Evolutionary conservation across 1,139 yeast species (phyloP).

Genomic region (Kurtzmaniella natalensis): DNA sequence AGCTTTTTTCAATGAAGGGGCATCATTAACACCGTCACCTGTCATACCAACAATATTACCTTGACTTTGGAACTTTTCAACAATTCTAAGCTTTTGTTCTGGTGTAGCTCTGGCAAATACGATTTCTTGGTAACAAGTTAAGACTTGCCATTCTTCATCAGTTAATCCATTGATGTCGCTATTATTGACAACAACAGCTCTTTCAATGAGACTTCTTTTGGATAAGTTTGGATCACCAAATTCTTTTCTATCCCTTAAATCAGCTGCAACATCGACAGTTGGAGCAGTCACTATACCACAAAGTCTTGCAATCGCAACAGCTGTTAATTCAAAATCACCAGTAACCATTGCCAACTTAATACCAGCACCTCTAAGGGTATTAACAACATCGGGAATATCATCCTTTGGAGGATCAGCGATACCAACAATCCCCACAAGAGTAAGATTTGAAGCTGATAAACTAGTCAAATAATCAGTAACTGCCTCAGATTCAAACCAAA

Average conservation of each 20-base stretch:
- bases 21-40: constrained; percentile 54
- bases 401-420: constrained; percentile 50
- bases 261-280: constrained; percentile 19
- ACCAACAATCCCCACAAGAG: constrained; percentile 42
- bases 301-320: constrained; percentile 45
- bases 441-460: constrained; percentile 13
- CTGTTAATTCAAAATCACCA: constrained; percentile 53
- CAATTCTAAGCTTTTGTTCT: constrained; percentile 47
- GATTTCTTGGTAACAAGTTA: constrained; percentile 35
- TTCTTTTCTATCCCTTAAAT: constrained; percentile 1
- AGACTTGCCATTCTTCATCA: constrained; percentile 40
- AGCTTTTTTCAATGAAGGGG: constrained; percentile 49
- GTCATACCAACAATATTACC: constrained; percentile 47
- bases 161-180: constrained; percentile 30
- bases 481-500: constrained; percentile 5
- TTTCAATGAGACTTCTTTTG: constrained; percentile 11
- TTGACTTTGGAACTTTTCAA: constrained; percentile 43
- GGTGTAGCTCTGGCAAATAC: constrained; percentile 55
- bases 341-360: constrained; percentile 50
- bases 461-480: constrained; percentile 3
- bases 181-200: constrained; percentile 36
- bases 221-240: constrained; percentile 1
- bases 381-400: constrained; percentile 36
- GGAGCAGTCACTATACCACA: constrained; percentile 37
- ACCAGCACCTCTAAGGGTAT: constrained; percentile 42